A percentile compares a stretch with the other conserved stretches of the same genome.
These are phyloP conservation scores for Heliamphora pulchella DNA, from an alignment of 179 eudicot species.

Conservation along the genomic window DNA sequence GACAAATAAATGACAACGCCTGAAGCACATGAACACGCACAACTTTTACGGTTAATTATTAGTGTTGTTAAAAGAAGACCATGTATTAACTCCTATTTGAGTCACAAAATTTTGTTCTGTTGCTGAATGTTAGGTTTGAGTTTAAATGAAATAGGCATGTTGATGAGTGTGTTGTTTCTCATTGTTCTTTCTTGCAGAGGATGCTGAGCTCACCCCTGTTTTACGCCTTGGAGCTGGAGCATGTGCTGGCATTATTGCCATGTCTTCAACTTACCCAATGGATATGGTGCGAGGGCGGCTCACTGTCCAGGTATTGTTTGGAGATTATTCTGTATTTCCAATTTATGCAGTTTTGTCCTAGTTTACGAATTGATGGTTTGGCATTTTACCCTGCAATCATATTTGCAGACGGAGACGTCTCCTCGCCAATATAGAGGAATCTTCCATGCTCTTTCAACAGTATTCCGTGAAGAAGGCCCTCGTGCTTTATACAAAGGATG, in stretches of 20 bases:
- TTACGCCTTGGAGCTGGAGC: conserved; percentile 98
- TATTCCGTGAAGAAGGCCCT: conserved; percentile 75
- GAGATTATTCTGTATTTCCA: neutral
- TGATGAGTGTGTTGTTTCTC: neutral
- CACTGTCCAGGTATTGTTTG: conserved; percentile 75
- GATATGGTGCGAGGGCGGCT: conserved; percentile 93
- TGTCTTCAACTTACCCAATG: conserved; percentile 99
- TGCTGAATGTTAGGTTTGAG: neutral
- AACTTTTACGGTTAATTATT: neutral
- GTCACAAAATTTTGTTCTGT: neutral
- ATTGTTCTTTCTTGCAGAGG: conserved; percentile 38
- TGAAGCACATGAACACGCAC: neutral
- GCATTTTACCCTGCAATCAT: conserved; percentile 1
- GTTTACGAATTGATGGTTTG: conserved; percentile 6
- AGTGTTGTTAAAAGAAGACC: neutral
- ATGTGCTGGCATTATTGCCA: conserved; percentile 96
- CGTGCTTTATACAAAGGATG: conserved; percentile 92
- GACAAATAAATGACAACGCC: neutral
- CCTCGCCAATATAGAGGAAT: conserved; percentile 83
- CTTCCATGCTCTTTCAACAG: conserved; percentile 68
- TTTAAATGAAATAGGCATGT: neutral
- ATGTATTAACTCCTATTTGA: neutral
- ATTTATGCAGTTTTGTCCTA: neutral
- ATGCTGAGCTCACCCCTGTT: conserved; percentile 78
- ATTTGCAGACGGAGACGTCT: conserved; percentile 63